phyloP scores from a whole-genome alignment of 192 early-diverging fungal species.

The Coemansia sp. region DNA sequence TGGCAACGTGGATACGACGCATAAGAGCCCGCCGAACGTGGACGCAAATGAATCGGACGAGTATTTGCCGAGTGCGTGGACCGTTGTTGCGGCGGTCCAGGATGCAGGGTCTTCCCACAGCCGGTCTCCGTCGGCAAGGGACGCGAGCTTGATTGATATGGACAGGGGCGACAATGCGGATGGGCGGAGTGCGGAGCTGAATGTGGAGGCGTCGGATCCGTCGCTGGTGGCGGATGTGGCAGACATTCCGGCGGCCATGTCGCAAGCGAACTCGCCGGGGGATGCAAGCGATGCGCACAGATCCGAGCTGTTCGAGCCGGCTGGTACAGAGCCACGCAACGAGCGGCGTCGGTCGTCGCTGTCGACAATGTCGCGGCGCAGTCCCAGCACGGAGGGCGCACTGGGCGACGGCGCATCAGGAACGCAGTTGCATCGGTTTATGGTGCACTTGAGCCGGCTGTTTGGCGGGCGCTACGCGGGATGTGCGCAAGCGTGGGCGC shows the following conservation, averaged over 20 bases:
- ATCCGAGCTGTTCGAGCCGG: background rate
- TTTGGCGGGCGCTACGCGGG: conserved; percentile 26
- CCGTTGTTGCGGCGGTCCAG: background rate
- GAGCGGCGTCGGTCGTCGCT: background rate
- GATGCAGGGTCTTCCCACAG: background rate
- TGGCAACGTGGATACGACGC: conserved; percentile 32
- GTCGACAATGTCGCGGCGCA: background rate
- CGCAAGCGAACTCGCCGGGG: conserved; percentile 21
- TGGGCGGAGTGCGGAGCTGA: background rate
- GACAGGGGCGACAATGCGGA: background rate
- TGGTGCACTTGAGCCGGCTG: conserved; percentile 34
- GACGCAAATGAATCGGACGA: conserved; percentile 4
- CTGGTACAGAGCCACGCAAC: background rate
- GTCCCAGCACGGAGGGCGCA: background rate
- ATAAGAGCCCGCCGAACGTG: background rate
- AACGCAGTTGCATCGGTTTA: conserved; percentile 26
- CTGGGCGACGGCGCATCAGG: background rate
- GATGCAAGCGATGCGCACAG: background rate
- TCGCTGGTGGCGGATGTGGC: conserved; percentile 46
- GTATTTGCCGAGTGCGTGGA: conserved; percentile 4
- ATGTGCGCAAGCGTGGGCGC: conserved; percentile 41
- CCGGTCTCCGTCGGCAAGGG: background rate
- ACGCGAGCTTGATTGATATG: background rate
- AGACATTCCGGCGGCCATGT: conserved; percentile 24
- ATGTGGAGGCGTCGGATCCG: conserved; percentile 24